phyloP scores from a whole-genome alignment of 169 alveolate genomes.

The Plasmodium knowlesi region DNA sequence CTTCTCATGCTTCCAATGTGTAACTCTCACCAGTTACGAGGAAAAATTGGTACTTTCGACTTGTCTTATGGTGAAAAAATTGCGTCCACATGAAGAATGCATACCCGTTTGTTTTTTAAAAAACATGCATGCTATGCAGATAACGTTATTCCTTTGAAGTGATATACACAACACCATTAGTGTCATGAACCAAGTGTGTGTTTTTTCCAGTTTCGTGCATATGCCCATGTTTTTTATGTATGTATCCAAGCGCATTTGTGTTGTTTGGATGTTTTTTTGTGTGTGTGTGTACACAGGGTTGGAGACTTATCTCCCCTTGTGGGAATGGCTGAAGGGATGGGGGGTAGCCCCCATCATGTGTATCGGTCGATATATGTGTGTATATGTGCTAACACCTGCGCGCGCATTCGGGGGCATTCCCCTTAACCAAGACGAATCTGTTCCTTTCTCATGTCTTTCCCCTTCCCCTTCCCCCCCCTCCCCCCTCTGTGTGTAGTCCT shows the following conservation, averaged over 20 bases:
- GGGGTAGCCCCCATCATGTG: background rate
- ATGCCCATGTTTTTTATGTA: background rate
- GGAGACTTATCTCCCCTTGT: background rate
- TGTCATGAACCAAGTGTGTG: background rate
- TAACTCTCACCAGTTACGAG: background rate
- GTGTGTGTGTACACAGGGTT: background rate
- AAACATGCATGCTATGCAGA: background rate
- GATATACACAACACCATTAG: background rate
- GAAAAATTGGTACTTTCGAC: background rate
- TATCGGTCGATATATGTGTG: background rate
- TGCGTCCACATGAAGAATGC: background rate
- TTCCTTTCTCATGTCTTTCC: background rate
- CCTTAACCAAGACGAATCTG: background rate
- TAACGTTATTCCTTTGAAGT: background rate
- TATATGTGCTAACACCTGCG: background rate
- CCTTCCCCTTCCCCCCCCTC: background rate
- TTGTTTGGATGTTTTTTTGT: background rate
- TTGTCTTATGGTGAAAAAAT: slow-evolving; percentile 5
- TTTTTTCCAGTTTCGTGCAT: background rate
- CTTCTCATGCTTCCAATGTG: background rate
- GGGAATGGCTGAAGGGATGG: background rate
- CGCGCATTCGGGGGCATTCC: background rate
- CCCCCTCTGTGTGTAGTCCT: background rate
- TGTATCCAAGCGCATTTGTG: background rate
- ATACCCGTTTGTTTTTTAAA: background rate